Conservation (phyloP, 2,329 filamentous ascomycete species). For the Pseudogymnoascus destructans region DNA sequence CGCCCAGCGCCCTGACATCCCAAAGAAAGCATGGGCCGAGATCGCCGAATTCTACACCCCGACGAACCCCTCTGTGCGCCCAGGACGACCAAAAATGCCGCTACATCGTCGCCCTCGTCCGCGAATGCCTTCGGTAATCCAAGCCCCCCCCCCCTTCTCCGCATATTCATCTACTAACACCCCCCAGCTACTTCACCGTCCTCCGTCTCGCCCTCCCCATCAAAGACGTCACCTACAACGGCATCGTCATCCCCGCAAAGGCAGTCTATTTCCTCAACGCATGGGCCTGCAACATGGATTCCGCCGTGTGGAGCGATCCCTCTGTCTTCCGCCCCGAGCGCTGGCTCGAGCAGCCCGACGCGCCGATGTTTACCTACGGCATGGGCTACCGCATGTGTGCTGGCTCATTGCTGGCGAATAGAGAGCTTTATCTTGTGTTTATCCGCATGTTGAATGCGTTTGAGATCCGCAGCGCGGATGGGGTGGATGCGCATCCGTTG, state of each 20-base stretch:
- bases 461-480: slow-evolving; percentile 39
- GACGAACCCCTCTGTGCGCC: slow-evolving; percentile 42
- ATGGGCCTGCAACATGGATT: slow-evolving; percentile 56
- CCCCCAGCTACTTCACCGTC: slow-evolving; percentile 44
- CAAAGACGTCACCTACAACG: slow-evolving; percentile 45
- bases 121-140: slow-evolving; percentile 42
- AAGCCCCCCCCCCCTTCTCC: background rate
- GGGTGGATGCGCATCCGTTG: slow-evolving; percentile 46
- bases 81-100: slow-evolving; percentile 50
- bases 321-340: slow-evolving; percentile 47
- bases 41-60: slow-evolving; percentile 40
- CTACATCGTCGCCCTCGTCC: slow-evolving; percentile 50
- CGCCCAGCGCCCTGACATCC: slow-evolving; percentile 46
- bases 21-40: slow-evolving; percentile 43
- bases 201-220: slow-evolving; percentile 49
- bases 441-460: slow-evolving; percentile 50
- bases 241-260: slow-evolving; percentile 44
- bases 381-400: slow-evolving; percentile 57
- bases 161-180: slow-evolving; percentile 10
- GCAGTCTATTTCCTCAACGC: slow-evolving; percentile 54
- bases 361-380: slow-evolving; percentile 50
- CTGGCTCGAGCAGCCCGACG: slow-evolving; percentile 48
- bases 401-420: slow-evolving; percentile 47
- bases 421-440: slow-evolving; percentile 52
- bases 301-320: slow-evolving; percentile 44